These are phyloP conservation scores for Ceratobasidium sp. DNA, from an alignment of 1,284 basidiomycete genomes.

Conservation along the genomic window DNA sequence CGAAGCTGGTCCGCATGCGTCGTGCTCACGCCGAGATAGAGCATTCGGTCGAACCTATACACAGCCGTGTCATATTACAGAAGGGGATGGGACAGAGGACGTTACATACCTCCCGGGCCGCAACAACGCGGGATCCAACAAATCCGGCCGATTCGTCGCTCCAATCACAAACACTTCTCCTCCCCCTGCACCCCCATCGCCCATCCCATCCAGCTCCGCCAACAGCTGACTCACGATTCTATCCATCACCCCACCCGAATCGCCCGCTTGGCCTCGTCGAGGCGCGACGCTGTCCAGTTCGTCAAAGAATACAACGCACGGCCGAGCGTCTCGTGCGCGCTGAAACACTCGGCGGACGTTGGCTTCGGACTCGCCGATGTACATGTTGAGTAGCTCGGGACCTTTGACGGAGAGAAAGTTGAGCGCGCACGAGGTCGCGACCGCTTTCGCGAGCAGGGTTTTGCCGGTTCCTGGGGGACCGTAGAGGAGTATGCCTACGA, in stretches of 20 bases:
- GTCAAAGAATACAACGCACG: constrained; percentile 99
- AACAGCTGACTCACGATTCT: constrained; percentile 97
- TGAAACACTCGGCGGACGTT: constrained; percentile 99
- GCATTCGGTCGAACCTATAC: constrained; percentile 93
- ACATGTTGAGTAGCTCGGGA: constrained; percentile 98
- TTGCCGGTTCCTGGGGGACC: constrained; percentile 98
- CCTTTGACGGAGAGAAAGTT: constrained; percentile 99
- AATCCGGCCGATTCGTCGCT: constrained; percentile 99
- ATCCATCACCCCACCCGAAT: constrained; percentile 95
- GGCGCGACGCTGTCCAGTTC: constrained; percentile 99
- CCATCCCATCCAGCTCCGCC: constrained; percentile 99
- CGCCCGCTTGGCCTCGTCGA: constrained; percentile 84
- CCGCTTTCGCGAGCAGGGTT: constrained; percentile 95
- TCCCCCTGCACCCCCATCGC: too few species aligned
- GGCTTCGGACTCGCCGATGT: constrained; percentile 99
- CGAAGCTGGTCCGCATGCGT: constrained; percentile 89
- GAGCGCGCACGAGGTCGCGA: constrained; percentile 99
- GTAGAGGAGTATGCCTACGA: constrained; percentile 98
- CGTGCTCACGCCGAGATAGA: constrained; percentile 94
- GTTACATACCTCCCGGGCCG: too few species aligned
- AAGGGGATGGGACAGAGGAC: constrained; percentile 52
- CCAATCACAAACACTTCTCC: constrained; percentile 99
- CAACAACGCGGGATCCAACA: constrained; percentile 96
- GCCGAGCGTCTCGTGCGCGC: constrained; percentile 98
- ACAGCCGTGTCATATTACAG: constrained; percentile 31